Base-by-base conservation (phyloP, 495 filamentous ascomycete species). In the Podospora appendiculata region DNA sequence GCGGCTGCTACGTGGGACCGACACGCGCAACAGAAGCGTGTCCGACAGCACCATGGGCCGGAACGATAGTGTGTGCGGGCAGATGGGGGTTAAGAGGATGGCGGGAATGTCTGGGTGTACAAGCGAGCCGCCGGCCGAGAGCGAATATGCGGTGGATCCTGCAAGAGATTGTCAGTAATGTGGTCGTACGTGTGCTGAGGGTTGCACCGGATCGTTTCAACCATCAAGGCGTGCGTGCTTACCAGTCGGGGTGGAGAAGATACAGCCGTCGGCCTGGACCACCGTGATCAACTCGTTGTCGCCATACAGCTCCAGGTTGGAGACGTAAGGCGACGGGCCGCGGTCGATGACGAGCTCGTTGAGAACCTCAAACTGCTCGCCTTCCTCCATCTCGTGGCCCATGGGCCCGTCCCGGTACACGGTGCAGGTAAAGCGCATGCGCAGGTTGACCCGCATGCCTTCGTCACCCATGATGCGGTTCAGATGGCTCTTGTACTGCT, bases 1-100 rank as follows among this genome's bases (percentile, higher is more conserved):
- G 14, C 93, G 88, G 35, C 88, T 91, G 58, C 84, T 78, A 43
- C 79, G 78, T 0, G 93, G 93, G 18, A 98, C 84, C 18, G 86
- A 86, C 51, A 97, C 85, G 46, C 89, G 89, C 42, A 98, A 80
- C 19, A 91, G 81, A 69, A 95, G 84, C 36, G 85, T 92, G 68
- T 98, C 93, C 35, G 88, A 92, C n/a, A 98, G 83, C n/a, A 98
- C 86, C 88, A 98, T 95, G 33, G 93, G 93, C 9, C 93, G 82
- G 81, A 98, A 97, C 36, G 89, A 94, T 16, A 98, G 78, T 0
- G 91, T 96, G 65, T 98, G 93, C 13, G 93, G 91, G 67, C 93
- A 98, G 65, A 98, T 98, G 0, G 94, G 94, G 3, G 94, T 96
- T 45, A 98, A 82, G 12, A 97, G 87, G 64, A 98, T 96, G 59